Evolutionary conservation across 2,329 filamentous ascomycete genomes (phyloP).

Genomic region (Aureobasidium mangrovei): DNA sequence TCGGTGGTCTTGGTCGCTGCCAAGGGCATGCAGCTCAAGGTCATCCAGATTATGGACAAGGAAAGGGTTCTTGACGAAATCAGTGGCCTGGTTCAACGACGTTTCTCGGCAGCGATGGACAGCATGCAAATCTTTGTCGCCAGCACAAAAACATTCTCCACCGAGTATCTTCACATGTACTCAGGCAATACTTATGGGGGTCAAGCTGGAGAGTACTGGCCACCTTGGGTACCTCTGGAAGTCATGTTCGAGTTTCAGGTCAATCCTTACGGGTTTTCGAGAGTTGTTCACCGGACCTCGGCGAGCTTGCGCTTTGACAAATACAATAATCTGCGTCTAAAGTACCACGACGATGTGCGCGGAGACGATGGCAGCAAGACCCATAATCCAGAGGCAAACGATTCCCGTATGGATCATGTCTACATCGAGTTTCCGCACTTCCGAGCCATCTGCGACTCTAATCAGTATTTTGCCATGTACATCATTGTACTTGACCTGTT

Average conservation of each 20-base stretch:
- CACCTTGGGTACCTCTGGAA: conserved; percentile 96
- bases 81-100: conserved; percentile 86
- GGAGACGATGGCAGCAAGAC: conserved; percentile 45
- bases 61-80: conserved; percentile 84
- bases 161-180: conserved; percentile 81
- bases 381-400: conserved; percentile 36
- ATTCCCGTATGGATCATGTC: conserved; percentile 81
- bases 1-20: conserved; percentile 94
- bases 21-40: conserved; percentile 96
- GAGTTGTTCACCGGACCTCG: conserved; percentile 93
- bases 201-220: conserved; percentile 78
- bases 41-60: conserved; percentile 97
- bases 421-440: conserved; percentile 96
- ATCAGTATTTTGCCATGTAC: conserved; percentile 96
- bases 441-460: conserved; percentile 90
- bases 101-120: conserved; percentile 92
- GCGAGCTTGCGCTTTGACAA: conserved; percentile 93
- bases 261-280: conserved; percentile 94
- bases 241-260: conserved; percentile 95
- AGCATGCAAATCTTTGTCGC: conserved; percentile 98
- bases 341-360: conserved; percentile 91
- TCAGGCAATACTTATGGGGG: conserved; percentile 89
- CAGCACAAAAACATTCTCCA: conserved; percentile 80
- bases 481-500: conserved; percentile 94
- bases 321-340: conserved; percentile 91